Evolutionary conservation across 2,329 filamentous ascomycete species (phyloP), one percentile per base, ranked within the genome.

Genomic region (Stylonectria norvegica): DNA sequence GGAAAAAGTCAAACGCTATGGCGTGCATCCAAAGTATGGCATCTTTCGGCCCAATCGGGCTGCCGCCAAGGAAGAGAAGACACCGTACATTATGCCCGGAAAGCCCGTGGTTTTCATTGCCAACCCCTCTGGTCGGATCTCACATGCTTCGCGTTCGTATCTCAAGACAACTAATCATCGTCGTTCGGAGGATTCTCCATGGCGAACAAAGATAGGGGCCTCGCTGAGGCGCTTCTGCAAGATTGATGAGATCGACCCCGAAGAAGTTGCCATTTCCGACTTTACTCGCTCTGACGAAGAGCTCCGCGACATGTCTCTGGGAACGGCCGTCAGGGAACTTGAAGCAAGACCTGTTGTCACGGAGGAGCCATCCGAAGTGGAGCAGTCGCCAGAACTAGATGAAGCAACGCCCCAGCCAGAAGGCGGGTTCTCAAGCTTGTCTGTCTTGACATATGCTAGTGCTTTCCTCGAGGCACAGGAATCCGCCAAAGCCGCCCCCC

Each of bases 1-100:
- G 29, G 67, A 70, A 4, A 53, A 71, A 34, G 64, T 81, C 36
- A 64, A 69, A 50, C 72, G 69, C 45, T 65, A 77, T 53, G 60
- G 59, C 5, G 54, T 81, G 5, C 78, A 81, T 40, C 75, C 76
- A 1, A 69, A 64, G 28, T 73, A 72, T 43, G 78, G 78, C 22
- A 61, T 80, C 28, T 72, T 77, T 52, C 51, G 79, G 17, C 65
- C 69, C 3, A 61, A 53, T 11, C 78, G 74, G 28, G 55, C 56
- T 38, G 78, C 76, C 42, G 65, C 71, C 18, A 45, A 57, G 3
- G 70, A 71, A 49, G 53, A 62, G 2, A 64, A 69, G 4, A 56
- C 55, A 14, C 61, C 65, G 0, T 66, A 64, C 30, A 63, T 70
- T 34, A 67, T 72, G 42, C 70, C 70, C 9, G 64, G 68, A 20